phyloP scores from a whole-genome alignment of 2,329 filamentous ascomycete species.

The Coniosporium tulheliwenetii region DNA sequence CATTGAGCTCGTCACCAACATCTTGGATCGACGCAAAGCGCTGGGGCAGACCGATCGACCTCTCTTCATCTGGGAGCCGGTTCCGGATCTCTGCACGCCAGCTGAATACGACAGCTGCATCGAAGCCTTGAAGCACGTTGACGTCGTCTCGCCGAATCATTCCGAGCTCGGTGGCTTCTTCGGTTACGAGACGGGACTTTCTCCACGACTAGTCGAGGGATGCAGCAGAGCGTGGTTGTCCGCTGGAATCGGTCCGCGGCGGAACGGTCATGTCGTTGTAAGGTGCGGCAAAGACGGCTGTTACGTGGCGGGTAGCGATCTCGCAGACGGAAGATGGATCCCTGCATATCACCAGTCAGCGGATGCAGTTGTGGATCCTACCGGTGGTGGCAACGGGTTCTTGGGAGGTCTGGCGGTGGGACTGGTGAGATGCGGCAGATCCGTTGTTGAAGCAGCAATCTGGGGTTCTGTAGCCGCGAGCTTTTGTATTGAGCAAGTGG shows the following conservation, averaged over 20 bases:
- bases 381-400: conserved; percentile 87
- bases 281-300: conserved; percentile 59
- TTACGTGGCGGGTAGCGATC: conserved; percentile 26
- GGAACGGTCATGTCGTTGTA: conserved; percentile 31
- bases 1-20: conserved; percentile 57
- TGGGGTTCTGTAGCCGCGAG: conserved; percentile 76
- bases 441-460: conserved; percentile 53
- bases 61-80: conserved; percentile 86
- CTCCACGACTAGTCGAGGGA: conserved; percentile 14
- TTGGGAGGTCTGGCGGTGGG: conserved; percentile 47
- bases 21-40: conserved; percentile 37
- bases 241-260: conserved; percentile 15
- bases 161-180: conserved; percentile 79
- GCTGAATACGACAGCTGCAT: conserved; percentile 40
- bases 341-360: conserved; percentile 53
- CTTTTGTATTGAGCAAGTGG: conserved; percentile 89
- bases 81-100: conserved; percentile 72
- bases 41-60: conserved; percentile 32
- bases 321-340: conserved; percentile 43
- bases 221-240: conserved; percentile 22
- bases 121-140: conserved; percentile 35
- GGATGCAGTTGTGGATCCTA: conserved; percentile 67
- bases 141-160: conserved; percentile 67
- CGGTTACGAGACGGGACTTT: conserved; percentile 25
- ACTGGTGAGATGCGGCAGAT: conserved; percentile 35